Base-by-base conservation (phyloP, 2,329 filamentous ascomycete species). In the Sphaerulina populicola region DNA sequence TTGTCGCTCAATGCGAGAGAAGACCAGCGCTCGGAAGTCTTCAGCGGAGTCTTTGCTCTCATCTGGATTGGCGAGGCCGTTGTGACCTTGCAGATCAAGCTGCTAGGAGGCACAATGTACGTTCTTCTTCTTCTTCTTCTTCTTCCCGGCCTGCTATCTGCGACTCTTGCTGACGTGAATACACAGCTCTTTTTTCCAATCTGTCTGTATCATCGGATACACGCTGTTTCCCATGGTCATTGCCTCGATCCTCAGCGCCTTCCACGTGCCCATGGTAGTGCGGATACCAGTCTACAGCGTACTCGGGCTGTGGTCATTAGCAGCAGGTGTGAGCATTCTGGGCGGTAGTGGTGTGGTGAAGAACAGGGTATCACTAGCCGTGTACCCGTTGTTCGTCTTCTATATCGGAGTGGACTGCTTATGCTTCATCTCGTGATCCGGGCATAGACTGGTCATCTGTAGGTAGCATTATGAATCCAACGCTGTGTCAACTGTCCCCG, bases 21-120 rank as follows among this genome's bases (percentile, higher is more conserved):
- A 1, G 80, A 88, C 43, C 93, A 98, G 74, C 86, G 85, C 65
- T 88, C 90, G 55, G 72, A 86, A 37, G 90, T 97, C 27, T 98
- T 98, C 69, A 94, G 88, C 33, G 93, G 93, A 3, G 89, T 98
- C 41, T 98, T 98, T 72, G 88, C 89, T 43, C 86, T 94, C 71
- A 85, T 98, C 48, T 98, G 93, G 93, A 82, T 98, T 52, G 93
- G 90, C 27, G 90, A 97, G 74, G 90, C 90, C 1, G 85, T 95
- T 3, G 93, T 98, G 53, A 98, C 93, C n/a, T 72, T 94, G 66
- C 93, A 98, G 77, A 97, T 98, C 69, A 95, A 94, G 74, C 75
- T 98, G 61, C 72, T 98, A 53, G 93, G 93, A 53, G 93, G 93
- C 41, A 96, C 93, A 74, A 96, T 98, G 91, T 97, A 75, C 71